Evolutionary conservation across 306 rosid genomes (phyloP).

Genomic region (Vigna trinervia): DNA sequence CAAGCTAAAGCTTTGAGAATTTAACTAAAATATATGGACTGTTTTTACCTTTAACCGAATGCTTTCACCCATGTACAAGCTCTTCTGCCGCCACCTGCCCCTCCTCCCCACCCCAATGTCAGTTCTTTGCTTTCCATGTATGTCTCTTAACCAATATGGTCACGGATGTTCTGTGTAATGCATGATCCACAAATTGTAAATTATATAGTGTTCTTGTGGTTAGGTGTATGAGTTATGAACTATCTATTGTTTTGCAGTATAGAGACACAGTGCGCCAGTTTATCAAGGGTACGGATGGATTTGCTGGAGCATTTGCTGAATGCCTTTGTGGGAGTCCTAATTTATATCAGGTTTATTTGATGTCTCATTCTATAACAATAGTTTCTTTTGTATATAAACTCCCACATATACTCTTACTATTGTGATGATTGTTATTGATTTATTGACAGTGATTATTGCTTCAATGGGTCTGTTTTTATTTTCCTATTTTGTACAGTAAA

Average conservation of each 20-base stretch:
- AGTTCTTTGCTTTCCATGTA: slow-evolving; percentile 1
- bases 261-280: slow-evolving; percentile 90
- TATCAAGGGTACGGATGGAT: slow-evolving; percentile 94
- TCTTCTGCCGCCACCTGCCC: no score
- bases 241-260: slow-evolving; percentile 63
- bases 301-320: slow-evolving; percentile 92
- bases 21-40: slow-evolving; percentile 23
- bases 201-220: slow-evolving; percentile 19
- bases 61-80: slow-evolving; percentile 8
- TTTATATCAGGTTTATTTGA: slow-evolving; percentile 76
- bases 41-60: slow-evolving; percentile 12
- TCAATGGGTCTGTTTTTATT: slow-evolving; percentile 24
- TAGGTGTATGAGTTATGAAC: background rate
- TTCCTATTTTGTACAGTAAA: slow-evolving; percentile 6
- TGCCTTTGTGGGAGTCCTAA: slow-evolving; percentile 98
- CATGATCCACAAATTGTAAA: slow-evolving; percentile 5
- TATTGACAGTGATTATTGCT: slow-evolving; percentile 8
- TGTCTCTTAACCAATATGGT: slow-evolving; percentile 32
- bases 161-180: slow-evolving; percentile 30
- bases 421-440: background rate
- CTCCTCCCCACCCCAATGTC: background rate
- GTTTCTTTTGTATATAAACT: slow-evolving; percentile 26
- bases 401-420: slow-evolving; percentile 1
- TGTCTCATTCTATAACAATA: slow-evolving; percentile 33
- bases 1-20: slow-evolving; percentile 29